phyloP scores from a whole-genome alignment of 2,329 filamentous ascomycete species.

The Lachnellula subtilissima region DNA sequence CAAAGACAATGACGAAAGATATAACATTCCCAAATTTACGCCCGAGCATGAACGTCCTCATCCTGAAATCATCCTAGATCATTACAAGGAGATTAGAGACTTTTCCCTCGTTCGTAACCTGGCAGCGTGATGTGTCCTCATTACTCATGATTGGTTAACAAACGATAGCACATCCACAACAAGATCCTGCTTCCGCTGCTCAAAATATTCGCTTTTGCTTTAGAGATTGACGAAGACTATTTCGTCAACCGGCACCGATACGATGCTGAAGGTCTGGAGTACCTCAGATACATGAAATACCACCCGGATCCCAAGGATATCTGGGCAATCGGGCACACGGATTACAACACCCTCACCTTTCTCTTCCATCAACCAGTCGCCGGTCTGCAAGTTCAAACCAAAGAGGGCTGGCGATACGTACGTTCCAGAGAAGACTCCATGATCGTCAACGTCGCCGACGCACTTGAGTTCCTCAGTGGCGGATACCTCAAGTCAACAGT shows the following conservation, averaged over 20 bases:
- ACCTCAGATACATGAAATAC: slow-evolving; percentile 57
- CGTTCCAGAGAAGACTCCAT: slow-evolving; percentile 43
- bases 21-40: slow-evolving; percentile 54
- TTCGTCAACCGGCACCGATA: slow-evolving; percentile 51
- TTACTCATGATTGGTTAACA: background rate
- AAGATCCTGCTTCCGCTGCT: slow-evolving; percentile 52
- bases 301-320: slow-evolving; percentile 41
- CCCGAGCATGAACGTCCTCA: slow-evolving; percentile 40
- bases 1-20: slow-evolving; percentile 51
- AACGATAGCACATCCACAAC: slow-evolving; percentile 36
- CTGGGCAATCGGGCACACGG: slow-evolving; percentile 48
- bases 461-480: slow-evolving; percentile 42
- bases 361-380: slow-evolving; percentile 54
- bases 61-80: slow-evolving; percentile 42
- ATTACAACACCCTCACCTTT: slow-evolving; percentile 49
- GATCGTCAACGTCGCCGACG: slow-evolving; percentile 45
- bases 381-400: slow-evolving; percentile 47
- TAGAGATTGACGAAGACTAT: slow-evolving; percentile 55
- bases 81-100: slow-evolving; percentile 48
- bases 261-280: slow-evolving; percentile 50
- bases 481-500: slow-evolving; percentile 41
- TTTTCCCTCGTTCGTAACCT: slow-evolving; percentile 34
- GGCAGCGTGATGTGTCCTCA: too few relatives aligned
- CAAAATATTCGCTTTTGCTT: slow-evolving; percentile 52
- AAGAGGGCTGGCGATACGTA: slow-evolving; percentile 45